These are phyloP conservation scores for Bruguiera sexangula DNA, from an alignment of 345 rosid genomes.

Conservation along the genomic window DNA sequence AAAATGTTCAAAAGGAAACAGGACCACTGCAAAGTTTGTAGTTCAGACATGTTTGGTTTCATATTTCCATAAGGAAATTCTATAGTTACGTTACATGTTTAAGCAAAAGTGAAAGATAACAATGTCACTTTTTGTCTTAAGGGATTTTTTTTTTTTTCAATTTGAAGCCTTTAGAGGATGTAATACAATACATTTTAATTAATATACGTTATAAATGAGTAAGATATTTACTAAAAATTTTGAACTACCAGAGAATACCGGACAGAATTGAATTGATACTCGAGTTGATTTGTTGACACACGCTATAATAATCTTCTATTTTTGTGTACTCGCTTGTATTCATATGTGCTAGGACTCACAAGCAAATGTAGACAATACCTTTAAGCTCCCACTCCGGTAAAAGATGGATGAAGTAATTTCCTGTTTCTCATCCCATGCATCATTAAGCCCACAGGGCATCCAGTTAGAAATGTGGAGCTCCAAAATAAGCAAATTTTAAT, in stretches of 20 bases:
- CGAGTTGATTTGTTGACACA: no score
- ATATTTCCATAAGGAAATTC: no score
- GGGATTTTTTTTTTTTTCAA: not conserved
- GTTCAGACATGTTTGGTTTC: not conserved
- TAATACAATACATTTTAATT: no score
- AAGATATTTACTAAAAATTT: no score
- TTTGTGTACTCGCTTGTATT: no score
- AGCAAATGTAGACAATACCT: not conserved
- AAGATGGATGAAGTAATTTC: not conserved
- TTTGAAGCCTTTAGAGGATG: not conserved
- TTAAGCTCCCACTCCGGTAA: not conserved
- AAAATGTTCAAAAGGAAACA: no score
- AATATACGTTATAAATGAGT: no score
- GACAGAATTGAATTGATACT: no score
- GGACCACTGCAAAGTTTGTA: conserved; percentile 2
- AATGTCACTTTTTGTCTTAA: not conserved
- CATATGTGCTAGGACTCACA: no score
- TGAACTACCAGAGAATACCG: no score
- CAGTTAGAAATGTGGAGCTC: conserved; percentile 1
- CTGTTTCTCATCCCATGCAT: conserved; percentile 57
- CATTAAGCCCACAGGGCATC: conserved; percentile 21
- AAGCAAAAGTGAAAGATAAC: not conserved
- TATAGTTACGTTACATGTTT: no score
- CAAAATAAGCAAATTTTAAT: conserved; percentile 13
- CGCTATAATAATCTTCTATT: no score